Evolutionary conservation across 495 filamentous ascomycete species (phyloP).

Genomic region (Glarea lozoyensis): DNA sequence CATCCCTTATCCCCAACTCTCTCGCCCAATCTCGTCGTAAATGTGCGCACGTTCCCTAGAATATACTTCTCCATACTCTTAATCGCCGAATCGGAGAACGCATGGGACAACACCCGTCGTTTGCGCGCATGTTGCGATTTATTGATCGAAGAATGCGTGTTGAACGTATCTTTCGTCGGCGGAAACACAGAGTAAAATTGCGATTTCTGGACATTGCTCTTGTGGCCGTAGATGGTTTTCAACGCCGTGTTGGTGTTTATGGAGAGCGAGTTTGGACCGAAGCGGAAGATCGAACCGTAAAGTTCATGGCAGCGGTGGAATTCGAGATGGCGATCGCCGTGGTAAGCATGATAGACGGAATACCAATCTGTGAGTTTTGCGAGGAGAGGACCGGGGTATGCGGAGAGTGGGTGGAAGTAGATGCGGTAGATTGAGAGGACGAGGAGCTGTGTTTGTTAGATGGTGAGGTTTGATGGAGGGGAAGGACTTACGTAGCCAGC

Average conservation of each 20-base stretch:
- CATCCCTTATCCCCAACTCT: conserved; percentile 30
- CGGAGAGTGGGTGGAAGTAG: conserved; percentile 56
- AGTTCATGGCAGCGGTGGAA: conserved; percentile 47
- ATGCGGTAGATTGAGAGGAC: conserved; percentile 36
- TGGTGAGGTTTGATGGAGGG: too few species aligned
- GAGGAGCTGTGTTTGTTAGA: conserved; percentile 11
- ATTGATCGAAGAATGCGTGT: conserved; percentile 52
- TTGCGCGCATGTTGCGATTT: conserved; percentile 53
- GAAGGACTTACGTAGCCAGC: too few species aligned
- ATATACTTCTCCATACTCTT: conserved; percentile 51
- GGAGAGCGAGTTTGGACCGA: conserved; percentile 52
- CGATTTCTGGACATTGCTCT: conserved; percentile 52
- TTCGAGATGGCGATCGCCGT: conserved; percentile 51
- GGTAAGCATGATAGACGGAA: conserved; percentile 46
- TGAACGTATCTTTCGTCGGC: conserved; percentile 39
- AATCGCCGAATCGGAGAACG: conserved; percentile 49
- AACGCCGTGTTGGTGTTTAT: conserved; percentile 48
- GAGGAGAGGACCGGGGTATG: conserved; percentile 55
- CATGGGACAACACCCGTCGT: conserved; percentile 53
- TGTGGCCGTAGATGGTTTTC: conserved; percentile 52
- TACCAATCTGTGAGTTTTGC: conserved; percentile 48
- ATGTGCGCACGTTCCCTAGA: conserved; percentile 39
- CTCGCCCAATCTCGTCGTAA: conserved; percentile 27
- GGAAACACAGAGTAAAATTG: conserved; percentile 59
- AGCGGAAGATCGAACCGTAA: conserved; percentile 52